Conservation (phyloP, 352 stramenopile species). For the Globisporangium barbulae region DNA sequence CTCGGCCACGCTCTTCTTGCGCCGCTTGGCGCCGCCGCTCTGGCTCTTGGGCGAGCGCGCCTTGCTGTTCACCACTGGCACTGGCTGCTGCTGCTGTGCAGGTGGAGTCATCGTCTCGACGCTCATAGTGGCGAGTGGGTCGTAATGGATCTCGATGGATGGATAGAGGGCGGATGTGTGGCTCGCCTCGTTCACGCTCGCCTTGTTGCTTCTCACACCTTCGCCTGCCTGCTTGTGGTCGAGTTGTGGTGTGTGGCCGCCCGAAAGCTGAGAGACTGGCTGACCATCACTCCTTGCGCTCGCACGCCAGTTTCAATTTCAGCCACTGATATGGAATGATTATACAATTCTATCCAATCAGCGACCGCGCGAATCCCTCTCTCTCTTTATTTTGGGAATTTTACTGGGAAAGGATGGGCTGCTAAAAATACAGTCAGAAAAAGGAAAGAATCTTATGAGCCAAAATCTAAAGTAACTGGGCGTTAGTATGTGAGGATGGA, state of each 20-base stretch:
- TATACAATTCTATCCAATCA: neutral
- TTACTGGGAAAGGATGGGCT: neutral
- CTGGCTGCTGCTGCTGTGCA: neutral
- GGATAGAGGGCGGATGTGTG: neutral
- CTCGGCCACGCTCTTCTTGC: constrained; percentile 44
- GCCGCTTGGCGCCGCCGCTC: constrained; percentile 6
- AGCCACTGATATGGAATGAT: neutral
- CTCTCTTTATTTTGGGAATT: neutral
- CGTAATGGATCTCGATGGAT: neutral
- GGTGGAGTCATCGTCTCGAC: constrained; percentile 6
- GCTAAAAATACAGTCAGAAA: constrained; percentile 13
- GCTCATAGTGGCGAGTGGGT: constrained; percentile 5
- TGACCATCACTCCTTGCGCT: neutral
- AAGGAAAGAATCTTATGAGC: neutral
- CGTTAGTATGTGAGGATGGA: neutral
- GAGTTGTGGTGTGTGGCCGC: constrained; percentile 6
- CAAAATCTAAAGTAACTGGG: neutral
- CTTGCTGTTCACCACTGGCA: neutral
- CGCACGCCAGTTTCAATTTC: constrained; percentile 4
- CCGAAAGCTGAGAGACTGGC: neutral
- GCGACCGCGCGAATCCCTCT: neutral
- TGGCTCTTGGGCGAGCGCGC: constrained; percentile 11
- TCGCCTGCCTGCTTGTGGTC: constrained; percentile 1
- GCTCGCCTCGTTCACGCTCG: neutral
- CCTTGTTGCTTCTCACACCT: neutral